Conservation (phyloP, 495 filamentous ascomycete genomes). For the Penicillium longicatenatum region DNA sequence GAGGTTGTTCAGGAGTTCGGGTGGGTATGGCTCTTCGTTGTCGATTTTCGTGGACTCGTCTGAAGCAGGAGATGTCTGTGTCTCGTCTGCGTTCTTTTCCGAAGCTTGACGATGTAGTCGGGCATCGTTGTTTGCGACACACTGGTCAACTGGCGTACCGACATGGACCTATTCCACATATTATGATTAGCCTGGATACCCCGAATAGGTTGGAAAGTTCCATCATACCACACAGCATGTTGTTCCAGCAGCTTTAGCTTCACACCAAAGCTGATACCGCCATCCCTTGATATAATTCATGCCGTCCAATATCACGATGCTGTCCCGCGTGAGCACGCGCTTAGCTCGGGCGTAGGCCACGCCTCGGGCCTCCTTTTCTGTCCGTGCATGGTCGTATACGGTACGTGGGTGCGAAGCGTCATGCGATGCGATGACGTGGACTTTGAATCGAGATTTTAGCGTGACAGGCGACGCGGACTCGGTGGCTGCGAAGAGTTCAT, state of each 20-base stretch:
- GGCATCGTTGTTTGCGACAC: conserved; percentile 51
- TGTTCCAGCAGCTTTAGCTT: conserved; percentile 84
- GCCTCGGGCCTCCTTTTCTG: conserved; percentile 92
- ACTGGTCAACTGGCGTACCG: conserved; percentile 71
- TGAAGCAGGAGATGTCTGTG: background rate
- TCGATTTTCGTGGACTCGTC: conserved; percentile 4
- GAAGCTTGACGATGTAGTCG: conserved; percentile 27
- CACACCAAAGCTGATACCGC: conserved; percentile 93
- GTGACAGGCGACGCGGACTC: conserved; percentile 36
- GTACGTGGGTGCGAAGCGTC: conserved; percentile 44
- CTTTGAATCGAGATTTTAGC: conserved; percentile 53
- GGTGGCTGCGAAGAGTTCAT: conserved; percentile 56
- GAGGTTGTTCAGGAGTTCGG: conserved; percentile 83
- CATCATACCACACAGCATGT: conserved; percentile 73
- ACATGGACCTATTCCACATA: conserved; percentile 63
- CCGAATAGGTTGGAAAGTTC: background rate
- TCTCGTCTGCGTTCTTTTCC: conserved; percentile 4
- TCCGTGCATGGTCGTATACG: conserved; percentile 59
- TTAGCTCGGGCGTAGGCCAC: conserved; percentile 84
- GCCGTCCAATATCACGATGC: conserved; percentile 85
- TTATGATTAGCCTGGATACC: too few relatives aligned
- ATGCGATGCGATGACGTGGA: conserved; percentile 61
- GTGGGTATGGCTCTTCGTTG: conserved; percentile 59
- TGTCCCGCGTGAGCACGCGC: conserved; percentile 72
- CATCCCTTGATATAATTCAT: conserved; percentile 99